Evolutionary conservation across 2,329 filamentous ascomycete species (phyloP).

Genomic region (Aureobasidium sp.): DNA sequence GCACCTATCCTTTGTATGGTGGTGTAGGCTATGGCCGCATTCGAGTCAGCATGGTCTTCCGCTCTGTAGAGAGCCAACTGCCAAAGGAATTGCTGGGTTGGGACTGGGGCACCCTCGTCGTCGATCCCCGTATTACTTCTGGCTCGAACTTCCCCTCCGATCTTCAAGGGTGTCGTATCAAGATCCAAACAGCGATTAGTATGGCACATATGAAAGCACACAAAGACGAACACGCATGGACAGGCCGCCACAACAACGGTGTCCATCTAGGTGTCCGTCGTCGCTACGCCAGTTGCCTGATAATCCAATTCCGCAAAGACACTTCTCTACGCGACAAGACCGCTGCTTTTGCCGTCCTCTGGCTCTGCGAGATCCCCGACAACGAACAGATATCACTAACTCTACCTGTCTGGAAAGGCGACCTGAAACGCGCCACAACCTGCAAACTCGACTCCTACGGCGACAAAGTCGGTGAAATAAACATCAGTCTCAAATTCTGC

Average conservation of each 20-base stretch:
- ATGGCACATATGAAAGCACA: constrained; percentile 42
- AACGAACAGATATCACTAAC: constrained; percentile 53
- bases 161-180: constrained; percentile 39
- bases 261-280: constrained; percentile 51
- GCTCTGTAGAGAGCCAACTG: constrained; percentile 56
- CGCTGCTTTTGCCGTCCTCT: constrained; percentile 55
- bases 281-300: constrained; percentile 49
- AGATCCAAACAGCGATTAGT: constrained; percentile 51
- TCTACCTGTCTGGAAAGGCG: constrained; percentile 59
- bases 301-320: constrained; percentile 53
- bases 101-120: constrained; percentile 63
- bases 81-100: constrained; percentile 55
- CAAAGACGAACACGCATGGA: constrained; percentile 40
- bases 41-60: constrained; percentile 64
- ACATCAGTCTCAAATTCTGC: constrained; percentile 53
- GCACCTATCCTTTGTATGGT: constrained; percentile 58
- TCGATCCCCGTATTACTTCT: constrained; percentile 45
- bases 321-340: constrained; percentile 46
- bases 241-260: constrained; percentile 36
- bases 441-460: constrained; percentile 44
- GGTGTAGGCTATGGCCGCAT: constrained; percentile 65
- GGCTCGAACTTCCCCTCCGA: constrained; percentile 40
- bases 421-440: constrained; percentile 48
- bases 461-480: constrained; percentile 50
- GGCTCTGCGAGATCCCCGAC: constrained; percentile 62